Percentiles rank a stretch among this genome's conserved stretches.
These are phyloP conservation scores for Trypanosoma cruzi DNA, from an alignment of 208 protist species.

Conservation along the genomic window DNA sequence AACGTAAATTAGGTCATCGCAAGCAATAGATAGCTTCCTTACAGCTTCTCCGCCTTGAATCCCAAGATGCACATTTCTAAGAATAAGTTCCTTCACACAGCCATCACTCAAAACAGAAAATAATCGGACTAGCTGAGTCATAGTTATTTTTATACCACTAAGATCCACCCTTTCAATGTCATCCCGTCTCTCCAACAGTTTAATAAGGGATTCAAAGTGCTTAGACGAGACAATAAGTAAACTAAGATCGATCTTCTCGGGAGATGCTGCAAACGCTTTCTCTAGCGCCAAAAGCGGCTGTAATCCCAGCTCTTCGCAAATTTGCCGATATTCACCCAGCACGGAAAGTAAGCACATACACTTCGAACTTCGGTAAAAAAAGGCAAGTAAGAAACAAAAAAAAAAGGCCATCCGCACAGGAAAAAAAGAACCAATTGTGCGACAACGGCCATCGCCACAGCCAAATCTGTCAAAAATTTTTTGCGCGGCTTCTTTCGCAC, in stretches of 20 bases:
- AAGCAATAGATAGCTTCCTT: slow-evolving; percentile 43
- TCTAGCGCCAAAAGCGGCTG: slow-evolving; percentile 17
- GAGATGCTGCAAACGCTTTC: slow-evolving; percentile 18
- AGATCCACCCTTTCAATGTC: slow-evolving; percentile 59
- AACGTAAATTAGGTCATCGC: slow-evolving; percentile 35
- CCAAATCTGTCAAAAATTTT: no score
- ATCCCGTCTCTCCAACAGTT: slow-evolving; percentile 36
- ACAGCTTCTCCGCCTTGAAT: slow-evolving; percentile 26
- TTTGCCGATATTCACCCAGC: slow-evolving; percentile 23
- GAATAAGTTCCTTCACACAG: slow-evolving; percentile 40
- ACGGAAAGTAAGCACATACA: slow-evolving; percentile 13
- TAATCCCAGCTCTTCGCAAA: slow-evolving; percentile 23
- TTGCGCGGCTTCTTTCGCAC: no score
- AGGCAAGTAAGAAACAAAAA: no score
- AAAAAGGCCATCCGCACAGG: no score
- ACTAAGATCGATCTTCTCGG: slow-evolving; percentile 44
- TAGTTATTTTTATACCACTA: slow-evolving; percentile 36
- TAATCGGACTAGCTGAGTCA: slow-evolving; percentile 34
- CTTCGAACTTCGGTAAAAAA: no score
- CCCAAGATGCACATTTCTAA: slow-evolving; percentile 44
- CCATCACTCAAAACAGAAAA: slow-evolving; percentile 36
- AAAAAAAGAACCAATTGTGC: no score
- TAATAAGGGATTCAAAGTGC: slow-evolving; percentile 42
- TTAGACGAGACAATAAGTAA: slow-evolving; percentile 45
- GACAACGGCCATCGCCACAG: no score